These are phyloP conservation scores for Solanum rostratum DNA, from an alignment of 257 asterid species.

Conservation along the genomic window DNA sequence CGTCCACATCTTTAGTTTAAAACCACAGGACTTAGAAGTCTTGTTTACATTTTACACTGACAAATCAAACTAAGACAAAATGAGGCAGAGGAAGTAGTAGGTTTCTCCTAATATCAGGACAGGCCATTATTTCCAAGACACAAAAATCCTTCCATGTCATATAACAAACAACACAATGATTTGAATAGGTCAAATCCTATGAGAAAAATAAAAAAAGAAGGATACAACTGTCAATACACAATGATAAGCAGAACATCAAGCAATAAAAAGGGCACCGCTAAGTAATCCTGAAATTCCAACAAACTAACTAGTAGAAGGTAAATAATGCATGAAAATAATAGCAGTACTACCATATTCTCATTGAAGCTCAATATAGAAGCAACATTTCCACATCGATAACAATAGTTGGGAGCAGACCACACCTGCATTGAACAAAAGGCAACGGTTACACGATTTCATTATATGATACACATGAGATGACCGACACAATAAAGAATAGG, in stretches of 20 bases:
- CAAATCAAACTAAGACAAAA: neutral
- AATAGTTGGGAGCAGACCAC: slow-evolving; percentile 98
- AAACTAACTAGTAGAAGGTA: neutral
- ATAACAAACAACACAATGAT: neutral
- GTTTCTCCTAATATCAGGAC: neutral
- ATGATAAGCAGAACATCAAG: neutral
- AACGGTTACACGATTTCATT: neutral
- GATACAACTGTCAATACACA: neutral
- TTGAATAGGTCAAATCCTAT: neutral
- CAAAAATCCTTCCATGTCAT: neutral
- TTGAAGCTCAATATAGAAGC: slow-evolving; percentile 96
- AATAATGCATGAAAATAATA: neutral
- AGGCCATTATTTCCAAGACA: neutral
- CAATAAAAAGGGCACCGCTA: neutral
- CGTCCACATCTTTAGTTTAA: neutral
- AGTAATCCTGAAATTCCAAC: neutral
- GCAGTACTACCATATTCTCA: slow-evolving; percentile 72
- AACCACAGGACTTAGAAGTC: neutral
- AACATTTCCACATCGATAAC: slow-evolving; percentile 97
- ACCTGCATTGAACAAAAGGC: slow-evolving; percentile 42
- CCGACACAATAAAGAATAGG: neutral
- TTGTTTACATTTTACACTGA: neutral
- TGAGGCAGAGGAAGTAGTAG: neutral
- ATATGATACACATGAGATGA: neutral
- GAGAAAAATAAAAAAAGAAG: neutral